Conservation (phyloP, 352 stramenopile species). For the Saprolegnia parasitica region DNA sequence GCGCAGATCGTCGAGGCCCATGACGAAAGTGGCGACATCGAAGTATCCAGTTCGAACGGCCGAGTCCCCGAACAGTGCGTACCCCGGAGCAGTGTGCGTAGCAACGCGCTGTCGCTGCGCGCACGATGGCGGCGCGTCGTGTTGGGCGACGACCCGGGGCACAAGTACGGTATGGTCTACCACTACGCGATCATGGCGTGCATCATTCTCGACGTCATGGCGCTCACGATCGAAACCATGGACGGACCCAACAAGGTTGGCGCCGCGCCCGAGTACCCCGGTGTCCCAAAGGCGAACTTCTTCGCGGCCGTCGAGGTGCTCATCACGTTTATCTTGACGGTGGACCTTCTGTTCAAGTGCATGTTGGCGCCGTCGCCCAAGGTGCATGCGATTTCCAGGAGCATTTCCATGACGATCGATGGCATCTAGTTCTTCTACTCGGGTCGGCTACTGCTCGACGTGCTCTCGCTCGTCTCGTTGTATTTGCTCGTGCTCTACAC, state of each 20-base stretch:
- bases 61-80: not conserved
- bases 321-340: conserved; percentile 47
- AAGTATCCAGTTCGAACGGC: no score
- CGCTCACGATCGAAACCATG: conserved; percentile 24
- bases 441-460: conserved; percentile 49
- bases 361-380: conserved; percentile 35
- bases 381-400: conserved; percentile 9
- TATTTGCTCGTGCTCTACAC: conserved; percentile 40
- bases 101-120: not conserved
- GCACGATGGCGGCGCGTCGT: not conserved
- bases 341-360: conserved; percentile 47
- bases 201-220: conserved; percentile 16
- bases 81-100: not conserved
- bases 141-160: not conserved
- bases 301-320: conserved; percentile 41
- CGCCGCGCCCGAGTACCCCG: conserved; percentile 51
- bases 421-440: conserved; percentile 36
- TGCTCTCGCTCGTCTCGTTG: conserved; percentile 51
- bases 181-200: conserved; percentile 10
- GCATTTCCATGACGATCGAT: not conserved
- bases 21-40: no score
- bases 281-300: conserved; percentile 37
- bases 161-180: not conserved
- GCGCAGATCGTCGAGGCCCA: not conserved
- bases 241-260: conserved; percentile 53